phyloP scores from a whole-genome alignment of 2,329 filamentous ascomycete species.

The Nigrograna mackinnonii region DNA sequence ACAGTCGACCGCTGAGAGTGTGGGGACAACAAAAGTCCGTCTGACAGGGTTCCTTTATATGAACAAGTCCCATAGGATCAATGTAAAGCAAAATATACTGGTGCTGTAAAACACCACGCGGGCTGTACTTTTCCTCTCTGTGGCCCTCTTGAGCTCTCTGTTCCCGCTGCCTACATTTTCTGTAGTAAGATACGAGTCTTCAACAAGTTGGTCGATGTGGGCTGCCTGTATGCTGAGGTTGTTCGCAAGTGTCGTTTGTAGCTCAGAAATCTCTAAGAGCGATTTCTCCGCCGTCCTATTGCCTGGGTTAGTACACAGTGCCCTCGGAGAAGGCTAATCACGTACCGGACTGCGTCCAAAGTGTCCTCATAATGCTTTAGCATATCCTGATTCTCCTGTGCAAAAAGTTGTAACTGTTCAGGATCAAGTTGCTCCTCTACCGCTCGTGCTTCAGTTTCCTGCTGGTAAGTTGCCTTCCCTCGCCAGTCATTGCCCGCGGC shows the following conservation, averaged over 20 bases:
- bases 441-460: constrained; percentile 28
- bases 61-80: constrained; percentile 54
- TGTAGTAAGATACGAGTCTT: constrained; percentile 78
- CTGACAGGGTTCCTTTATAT: too few relatives aligned
- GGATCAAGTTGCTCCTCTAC: constrained; percentile 68
- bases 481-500: constrained; percentile 21
- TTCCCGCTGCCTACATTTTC: constrained; percentile 91
- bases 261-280: constrained; percentile 86
- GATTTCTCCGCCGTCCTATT: constrained; percentile 83
- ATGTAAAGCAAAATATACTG: constrained; percentile 47
- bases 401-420: constrained; percentile 92
- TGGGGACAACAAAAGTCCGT: too few relatives aligned
- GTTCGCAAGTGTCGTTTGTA: constrained; percentile 85
- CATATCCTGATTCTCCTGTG: constrained; percentile 90
- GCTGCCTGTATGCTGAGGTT: constrained; percentile 86
- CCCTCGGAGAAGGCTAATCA: constrained; percentile 28
- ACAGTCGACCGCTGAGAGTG: too few relatives aligned
- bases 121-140: constrained; percentile 55
- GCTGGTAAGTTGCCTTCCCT: constrained; percentile 20
- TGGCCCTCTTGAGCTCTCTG: constrained; percentile 84
- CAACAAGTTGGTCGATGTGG: constrained; percentile 85
- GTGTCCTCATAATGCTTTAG: constrained; percentile 91
- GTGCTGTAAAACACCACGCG: constrained; percentile 53
- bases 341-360: constrained; percentile 91
- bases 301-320: constrained; percentile 20